Conservation (phyloP, 371 early-diverging fungal species). For the Batrachochytrium dendrobatidis region DNA sequence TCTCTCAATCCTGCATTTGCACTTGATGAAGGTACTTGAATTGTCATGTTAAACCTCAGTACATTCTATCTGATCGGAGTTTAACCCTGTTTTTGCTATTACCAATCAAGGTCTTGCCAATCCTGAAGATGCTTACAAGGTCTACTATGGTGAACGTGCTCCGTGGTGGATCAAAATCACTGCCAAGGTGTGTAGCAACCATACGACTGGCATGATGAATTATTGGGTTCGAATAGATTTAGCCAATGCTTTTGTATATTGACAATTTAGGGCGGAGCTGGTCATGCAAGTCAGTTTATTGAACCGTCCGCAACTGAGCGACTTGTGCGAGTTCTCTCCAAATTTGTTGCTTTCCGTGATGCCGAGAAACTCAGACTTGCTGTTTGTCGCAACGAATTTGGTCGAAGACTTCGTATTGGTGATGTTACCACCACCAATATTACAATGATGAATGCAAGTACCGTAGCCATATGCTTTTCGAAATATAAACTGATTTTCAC, state of each 20-base stretch:
- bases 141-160: conserved; percentile 73
- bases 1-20: conserved; percentile 66
- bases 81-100: background rate
- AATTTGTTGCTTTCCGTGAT: conserved; percentile 51
- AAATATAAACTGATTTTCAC: background rate
- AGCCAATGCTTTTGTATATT: background rate
- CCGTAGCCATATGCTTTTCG: background rate
- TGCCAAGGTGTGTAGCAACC: conserved; percentile 22
- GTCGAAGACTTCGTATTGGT: conserved; percentile 48
- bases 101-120: conserved; percentile 54
- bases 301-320: conserved; percentile 58
- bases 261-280: conserved; percentile 50
- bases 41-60: background rate
- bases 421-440: conserved; percentile 72
- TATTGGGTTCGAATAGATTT: background rate
- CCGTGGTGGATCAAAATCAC: conserved; percentile 61
- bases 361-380: conserved; percentile 44
- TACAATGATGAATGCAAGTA: conserved; percentile 55
- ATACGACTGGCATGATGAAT: background rate
- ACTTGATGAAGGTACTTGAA: conserved; percentile 59
- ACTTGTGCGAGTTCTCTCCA: conserved; percentile 46
- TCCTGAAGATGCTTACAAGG: conserved; percentile 49
- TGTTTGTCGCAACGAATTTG: conserved; percentile 37
- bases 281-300: conserved; percentile 73
- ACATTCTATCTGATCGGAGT: background rate